Conservation (phyloP, 140 eudicot genomes). For the Erigeron philadelphicus region DNA sequence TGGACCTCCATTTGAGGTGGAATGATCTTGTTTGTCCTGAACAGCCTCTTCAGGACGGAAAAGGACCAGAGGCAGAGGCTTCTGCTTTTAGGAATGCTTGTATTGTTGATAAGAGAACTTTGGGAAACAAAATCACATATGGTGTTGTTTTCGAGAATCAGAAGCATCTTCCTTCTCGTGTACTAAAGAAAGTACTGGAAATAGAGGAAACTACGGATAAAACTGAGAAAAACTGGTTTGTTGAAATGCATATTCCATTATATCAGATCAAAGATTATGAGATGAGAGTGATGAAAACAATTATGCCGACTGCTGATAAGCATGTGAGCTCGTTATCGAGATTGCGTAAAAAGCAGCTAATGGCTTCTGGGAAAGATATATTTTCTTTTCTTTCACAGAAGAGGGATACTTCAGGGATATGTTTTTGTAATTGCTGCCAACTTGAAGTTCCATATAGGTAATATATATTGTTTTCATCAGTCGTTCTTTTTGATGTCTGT, state of each 20-base stretch:
- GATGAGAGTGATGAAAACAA: constrained; percentile 26
- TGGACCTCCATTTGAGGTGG: constrained; percentile 82
- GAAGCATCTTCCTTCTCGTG: constrained; percentile 83
- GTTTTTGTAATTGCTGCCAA: constrained; percentile 61
- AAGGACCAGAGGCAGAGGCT: constrained; percentile 81
- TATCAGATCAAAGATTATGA: constrained; percentile 81
- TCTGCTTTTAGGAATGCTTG: constrained; percentile 81
- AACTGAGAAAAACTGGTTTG: constrained; percentile 72
- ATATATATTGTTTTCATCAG: constrained; percentile 8
- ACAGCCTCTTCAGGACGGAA: constrained; percentile 56
- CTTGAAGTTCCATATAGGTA: constrained; percentile 61
- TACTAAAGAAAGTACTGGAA: constrained; percentile 61
- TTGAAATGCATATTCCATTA: constrained; percentile 65
- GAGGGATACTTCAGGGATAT: constrained; percentile 45
- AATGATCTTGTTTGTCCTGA: constrained; percentile 78
- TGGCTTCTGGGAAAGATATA: constrained; percentile 54
- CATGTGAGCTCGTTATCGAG: constrained; percentile 32
- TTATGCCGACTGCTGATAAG: constrained; percentile 24
- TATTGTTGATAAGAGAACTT: constrained; percentile 52
- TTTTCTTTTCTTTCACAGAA: constrained; percentile 55
- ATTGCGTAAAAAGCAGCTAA: constrained; percentile 46
- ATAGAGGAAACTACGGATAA: constrained; percentile 56
- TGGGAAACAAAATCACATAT: constrained; percentile 54
- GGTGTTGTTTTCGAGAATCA: constrained; percentile 78
- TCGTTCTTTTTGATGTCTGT: constrained; percentile 8